Base-by-base conservation (phyloP, 2,329 filamentous ascomycete species). In the Fusarium bulbicola region DNA sequence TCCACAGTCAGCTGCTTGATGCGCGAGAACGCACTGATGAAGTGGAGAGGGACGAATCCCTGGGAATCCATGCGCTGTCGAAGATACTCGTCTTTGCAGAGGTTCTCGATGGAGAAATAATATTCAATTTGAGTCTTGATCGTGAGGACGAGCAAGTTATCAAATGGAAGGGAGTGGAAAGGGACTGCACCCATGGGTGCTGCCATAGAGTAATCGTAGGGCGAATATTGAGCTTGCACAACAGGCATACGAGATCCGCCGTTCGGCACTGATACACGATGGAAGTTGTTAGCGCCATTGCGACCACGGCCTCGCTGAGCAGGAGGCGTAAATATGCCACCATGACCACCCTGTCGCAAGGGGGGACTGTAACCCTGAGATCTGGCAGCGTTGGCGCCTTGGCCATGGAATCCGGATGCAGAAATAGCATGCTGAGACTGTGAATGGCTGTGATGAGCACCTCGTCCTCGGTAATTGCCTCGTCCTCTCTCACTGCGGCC, bases 31-130 rank as follows among this genome's bases (percentile, higher is more conserved):
- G 87, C 88, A 28, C 92, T 89, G 75, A 99, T 92, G 66, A 97
- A 89, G 39, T 88, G 87, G 58, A 99, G 84, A 57, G 90, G 91
- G 20, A 98, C 95, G 79, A 95, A 98, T 24, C 96, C 96, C 81
- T 98, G 93, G 2, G 93, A 93, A 80, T 99, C 95, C 96, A 99
- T 98, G 76, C 95, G 92, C 78, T 90, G 91, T 64, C 96, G 92
- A 66, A 99, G 87, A 82, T 91, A 98, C 78, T 93, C 87, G 79
- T 99, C 96, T 83, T 97, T 98, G 87, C 94, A 93, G 56, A 98
- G 87, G 80, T 99, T 99, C 79, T 98, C 93, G 34, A 97, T 89
- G 1, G 95, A 98, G 84, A 99, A 97, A 83, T 99, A 99, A 85
- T 98, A 99, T 78, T 97, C 94, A 42, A 95, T 88, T 79, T 88